Evolutionary conservation across 2,329 filamentous ascomycete species (phyloP).

Genomic region (Cladophialophora psammophila): DNA sequence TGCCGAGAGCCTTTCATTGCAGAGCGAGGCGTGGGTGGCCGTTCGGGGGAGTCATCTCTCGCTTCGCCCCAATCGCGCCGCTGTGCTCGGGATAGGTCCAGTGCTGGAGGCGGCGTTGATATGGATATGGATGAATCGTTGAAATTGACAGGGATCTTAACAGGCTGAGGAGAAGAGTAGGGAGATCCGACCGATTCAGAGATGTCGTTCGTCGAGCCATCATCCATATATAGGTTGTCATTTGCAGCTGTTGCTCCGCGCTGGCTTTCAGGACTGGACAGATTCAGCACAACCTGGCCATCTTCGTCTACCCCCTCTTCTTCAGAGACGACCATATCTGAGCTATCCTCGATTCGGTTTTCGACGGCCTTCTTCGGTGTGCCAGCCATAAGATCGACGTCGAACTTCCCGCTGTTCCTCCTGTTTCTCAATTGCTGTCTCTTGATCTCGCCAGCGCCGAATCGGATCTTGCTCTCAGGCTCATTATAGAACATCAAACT

Average conservation of each 20-base stretch:
- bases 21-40: conserved; percentile 39
- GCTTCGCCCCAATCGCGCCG: neutral
- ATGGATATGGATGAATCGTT: conserved; percentile 31
- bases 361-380: conserved; percentile 25
- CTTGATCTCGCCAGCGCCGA: conserved; percentile 33
- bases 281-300: neutral
- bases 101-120: conserved; percentile 20
- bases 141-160: conserved; percentile 34
- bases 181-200: conserved; percentile 8
- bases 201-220: conserved; percentile 5
- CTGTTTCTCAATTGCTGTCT: conserved; percentile 27
- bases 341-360: conserved; percentile 5
- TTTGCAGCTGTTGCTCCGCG: neutral
- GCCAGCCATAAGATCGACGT: conserved; percentile 36
- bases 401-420: conserved; percentile 35
- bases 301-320: conserved; percentile 11
- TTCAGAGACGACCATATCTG: neutral
- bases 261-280: neutral
- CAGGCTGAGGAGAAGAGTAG: conserved; percentile 21
- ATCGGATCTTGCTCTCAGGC: conserved; percentile 25
- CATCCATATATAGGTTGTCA: neutral
- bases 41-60: conserved; percentile 20
- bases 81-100: neutral
- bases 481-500: conserved; percentile 36
- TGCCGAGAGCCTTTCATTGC: conserved; percentile 39